Evolutionary conservation across 768 basidiomycete genomes (phyloP), one percentile per base, ranked within the genome.

Genomic region (Cyclocybe cylindracea): DNA sequence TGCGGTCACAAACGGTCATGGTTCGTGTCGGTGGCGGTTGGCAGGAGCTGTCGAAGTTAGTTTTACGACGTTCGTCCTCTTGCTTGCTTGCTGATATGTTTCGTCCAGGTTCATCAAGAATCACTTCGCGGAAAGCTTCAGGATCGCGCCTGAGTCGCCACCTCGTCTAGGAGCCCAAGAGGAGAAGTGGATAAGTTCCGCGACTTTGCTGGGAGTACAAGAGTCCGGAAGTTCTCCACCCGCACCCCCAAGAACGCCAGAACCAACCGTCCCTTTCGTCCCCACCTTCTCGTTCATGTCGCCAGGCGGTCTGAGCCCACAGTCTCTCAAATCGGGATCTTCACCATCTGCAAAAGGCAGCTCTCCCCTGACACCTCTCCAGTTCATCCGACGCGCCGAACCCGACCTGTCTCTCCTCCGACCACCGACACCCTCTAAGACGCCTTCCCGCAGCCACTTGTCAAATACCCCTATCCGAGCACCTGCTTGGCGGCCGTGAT

Each of bases 11-110:
- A 61, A 94, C 90, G 0, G 94, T 96, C 56, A 97, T 97, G 94
- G 94, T 98, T 39, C 83, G 94, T 53, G 92, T 97, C 10, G 94
- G 94, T 24, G 95, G 95, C 34, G 95, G 95, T 13, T 98, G 94
- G 94, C 75, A 83, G 49, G 94, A 96, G 67, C 70, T 98, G 46
- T 92, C 91, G 14, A 93, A 86, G 94, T 95, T 66, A 8, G 7
- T 10, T 19, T 48, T 34, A 34, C 8, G 35, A 24, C 36, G 19
- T 41, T 44, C 45, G 16, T 44, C 6, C 16, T 43, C 33, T 42
- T 41, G 42, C 19, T 43, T 61, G 47, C 33, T 56, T 55, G 43
- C 10, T 54, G 16, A 46, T 54, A 14, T 18, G 10, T 24, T 4
- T 32, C 31, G 48, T 49, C 4, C 55, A 94, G 92, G 63, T 95